A percentile compares a stretch with the other conserved stretches of the same genome.
phyloP scores from a whole-genome alignment of 352 stramenopile species.

The Globisporangium lucens region DNA sequence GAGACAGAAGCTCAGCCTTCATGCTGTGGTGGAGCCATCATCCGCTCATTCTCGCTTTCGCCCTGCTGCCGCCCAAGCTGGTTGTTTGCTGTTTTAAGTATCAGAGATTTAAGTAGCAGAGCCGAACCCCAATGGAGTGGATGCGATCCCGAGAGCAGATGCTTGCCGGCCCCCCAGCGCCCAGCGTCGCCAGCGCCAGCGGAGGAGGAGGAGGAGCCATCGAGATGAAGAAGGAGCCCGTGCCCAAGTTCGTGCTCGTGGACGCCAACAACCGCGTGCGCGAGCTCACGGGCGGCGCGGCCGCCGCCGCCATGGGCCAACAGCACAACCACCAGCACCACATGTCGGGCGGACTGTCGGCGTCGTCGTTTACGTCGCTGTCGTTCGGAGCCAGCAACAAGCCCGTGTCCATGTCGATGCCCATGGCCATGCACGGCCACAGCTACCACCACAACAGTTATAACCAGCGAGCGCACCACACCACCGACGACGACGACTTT shows the following conservation, averaged over 20 bases:
- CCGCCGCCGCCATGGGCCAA: slow-evolving; percentile 15
- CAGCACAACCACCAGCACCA: neutral
- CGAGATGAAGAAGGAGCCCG: slow-evolving; percentile 21
- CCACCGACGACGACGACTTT: slow-evolving; percentile 26
- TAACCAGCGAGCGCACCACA: neutral
- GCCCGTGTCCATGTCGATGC: slow-evolving; percentile 19
- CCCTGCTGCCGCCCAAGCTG: slow-evolving; percentile 6
- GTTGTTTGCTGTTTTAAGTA: neutral
- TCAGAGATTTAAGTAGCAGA: neutral
- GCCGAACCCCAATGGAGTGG: slow-evolving; percentile 38
- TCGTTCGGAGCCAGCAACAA: slow-evolving; percentile 13
- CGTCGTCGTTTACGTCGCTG: slow-evolving; percentile 12
- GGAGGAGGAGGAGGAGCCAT: neutral
- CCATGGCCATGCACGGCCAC: slow-evolving; percentile 14
- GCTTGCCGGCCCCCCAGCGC: slow-evolving; percentile 22
- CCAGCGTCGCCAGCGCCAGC: neutral
- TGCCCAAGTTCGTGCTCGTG: slow-evolving; percentile 66
- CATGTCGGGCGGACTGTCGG: neutral
- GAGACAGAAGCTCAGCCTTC: neutral
- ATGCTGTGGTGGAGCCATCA: slow-evolving; percentile 12
- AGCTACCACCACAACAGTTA: slow-evolving; percentile 8
- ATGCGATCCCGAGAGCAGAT: slow-evolving; percentile 50
- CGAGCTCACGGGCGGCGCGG: slow-evolving; percentile 45
- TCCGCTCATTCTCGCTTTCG: slow-evolving; percentile 20
- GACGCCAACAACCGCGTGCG: slow-evolving; percentile 72